Evolutionary conservation across 139 green algal genomes (phyloP), one percentile per base, ranked within the genome.

Genomic region (Cymbomonas tetramitiformis): DNA sequence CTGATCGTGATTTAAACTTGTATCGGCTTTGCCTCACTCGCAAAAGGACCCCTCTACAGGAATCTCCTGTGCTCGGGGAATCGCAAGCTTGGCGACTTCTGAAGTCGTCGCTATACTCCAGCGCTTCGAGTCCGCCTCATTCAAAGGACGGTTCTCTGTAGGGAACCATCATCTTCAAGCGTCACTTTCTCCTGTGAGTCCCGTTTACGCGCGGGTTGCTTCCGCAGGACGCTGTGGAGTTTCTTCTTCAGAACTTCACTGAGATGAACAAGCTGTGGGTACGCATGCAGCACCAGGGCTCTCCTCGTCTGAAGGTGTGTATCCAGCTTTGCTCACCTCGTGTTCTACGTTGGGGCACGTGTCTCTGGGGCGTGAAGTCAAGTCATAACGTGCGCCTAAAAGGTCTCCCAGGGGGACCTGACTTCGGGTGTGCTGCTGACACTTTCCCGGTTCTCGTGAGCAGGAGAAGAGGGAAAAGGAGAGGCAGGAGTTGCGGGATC

Each of bases 241-340:
- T 99, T 62, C 62, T 96, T 56, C 76, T 98, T 31, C 71, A 83
- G 48, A 98, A 98, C 71, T 99, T 98, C 67, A 93, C 87, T 1
- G 91, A 97, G 65, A 97, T 96, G 87, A 99, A 99, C 81, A 96
- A 96, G 81, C 83, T 99, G 58, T 99, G 86, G 86, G 84, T 92
- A 15, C 72, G 86, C 44, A 93, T 94, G 84, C 68, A 81, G 67
- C 75, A 86, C 49, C 81, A 88, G 71, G 73, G 66, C 40, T 58
- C 18, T 8, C 25, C 48, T 56, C 21, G n/a, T n/a, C n/a, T n/a
- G n/a, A n/a, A n/a, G n/a, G n/a, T n/a, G n/a, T n/a, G n/a, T n/a
- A n/a, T n/a, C n/a, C n/a, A n/a, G n/a, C n/a, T n/a, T n/a, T n/a
- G n/a, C n/a, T n/a, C n/a, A n/a, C n/a, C n/a, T n/a, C 24, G 18